phyloP scores from a whole-genome alignment of 306 rosid species.

The Quercus ilex region DNA sequence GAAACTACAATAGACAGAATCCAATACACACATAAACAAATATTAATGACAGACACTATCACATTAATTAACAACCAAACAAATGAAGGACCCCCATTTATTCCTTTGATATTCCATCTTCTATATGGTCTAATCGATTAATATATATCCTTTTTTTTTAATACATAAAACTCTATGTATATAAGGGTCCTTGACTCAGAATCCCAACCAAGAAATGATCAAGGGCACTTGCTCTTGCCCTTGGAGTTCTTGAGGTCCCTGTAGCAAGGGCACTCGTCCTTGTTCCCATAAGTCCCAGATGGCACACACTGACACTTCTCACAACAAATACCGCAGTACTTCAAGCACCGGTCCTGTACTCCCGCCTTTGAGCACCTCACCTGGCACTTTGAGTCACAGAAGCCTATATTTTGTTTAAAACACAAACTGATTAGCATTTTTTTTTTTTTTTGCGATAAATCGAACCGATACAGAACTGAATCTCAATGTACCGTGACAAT shows the following conservation, averaged over 20 bases:
- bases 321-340: conserved; percentile 83
- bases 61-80: neutral
- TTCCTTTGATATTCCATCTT: neutral
- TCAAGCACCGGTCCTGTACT: conserved; percentile 57
- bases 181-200: neutral
- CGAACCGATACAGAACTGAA: too few relatives aligned
- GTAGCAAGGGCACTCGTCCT: conserved; percentile 92
- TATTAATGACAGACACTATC: neutral
- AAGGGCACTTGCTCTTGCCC: conserved; percentile 83
- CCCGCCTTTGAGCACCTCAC: conserved; percentile 71
- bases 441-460: too few relatives aligned
- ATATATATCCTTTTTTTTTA: neutral
- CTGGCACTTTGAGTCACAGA: conserved; percentile 53
- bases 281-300: conserved; percentile 85
- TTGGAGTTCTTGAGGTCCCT: conserved; percentile 70
- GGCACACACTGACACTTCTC: conserved; percentile 78
- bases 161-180: neutral
- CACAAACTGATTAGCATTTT: too few relatives aligned
- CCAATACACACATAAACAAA: neutral
- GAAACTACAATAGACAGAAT: neutral
- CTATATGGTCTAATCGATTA: neutral
- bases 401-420: conserved; percentile 20
- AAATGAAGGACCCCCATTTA: neutral
- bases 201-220: neutral
- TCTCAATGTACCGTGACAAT: too few relatives aligned